Percentiles rank a stretch among this genome's conserved stretches.
Evolutionary conservation across 768 basidiomycete species (phyloP).

Genomic region (Trametes cingulata): DNA sequence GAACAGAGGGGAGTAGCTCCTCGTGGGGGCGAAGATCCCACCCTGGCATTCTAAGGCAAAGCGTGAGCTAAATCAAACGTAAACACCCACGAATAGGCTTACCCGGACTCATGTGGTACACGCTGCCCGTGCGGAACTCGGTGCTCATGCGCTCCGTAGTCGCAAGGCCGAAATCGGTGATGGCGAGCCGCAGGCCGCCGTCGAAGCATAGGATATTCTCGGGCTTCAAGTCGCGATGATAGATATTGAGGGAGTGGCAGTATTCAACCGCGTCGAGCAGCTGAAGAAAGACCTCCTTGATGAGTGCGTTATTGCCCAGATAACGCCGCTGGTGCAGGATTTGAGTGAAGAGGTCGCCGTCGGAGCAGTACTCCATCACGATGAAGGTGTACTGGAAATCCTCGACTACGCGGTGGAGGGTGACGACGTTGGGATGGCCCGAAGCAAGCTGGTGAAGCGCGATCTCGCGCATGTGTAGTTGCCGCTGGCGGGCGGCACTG

Average conservation of each 20-base stretch:
- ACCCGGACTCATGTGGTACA: conserved; percentile 99
- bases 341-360: conserved; percentile 91
- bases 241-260: conserved; percentile 89
- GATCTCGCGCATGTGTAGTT: conserved; percentile 88
- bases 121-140: conserved; percentile 94
- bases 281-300: conserved; percentile 90
- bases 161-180: conserved; percentile 95
- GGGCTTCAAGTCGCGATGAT: conserved; percentile 96
- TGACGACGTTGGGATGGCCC: conserved; percentile 79
- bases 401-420: conserved; percentile 86
- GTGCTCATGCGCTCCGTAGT: conserved; percentile 82
- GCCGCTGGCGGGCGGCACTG: conserved; percentile 58
- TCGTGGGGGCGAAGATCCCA: conserved; percentile 59
- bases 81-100: conserved; percentile 30
- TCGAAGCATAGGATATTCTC: conserved; percentile 92
- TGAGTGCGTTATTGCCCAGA: conserved; percentile 80
- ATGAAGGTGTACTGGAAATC: conserved; percentile 82
- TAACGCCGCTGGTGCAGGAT: conserved; percentile 79
- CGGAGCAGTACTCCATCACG: conserved; percentile 90
- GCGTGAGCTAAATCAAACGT: conserved; percentile 16
- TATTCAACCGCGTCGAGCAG: conserved; percentile 92
- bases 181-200: conserved; percentile 71
- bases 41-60: conserved; percentile 79
- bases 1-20: conserved; percentile 78
- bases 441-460: conserved; percentile 74